Base-by-base conservation (phyloP, 73 alveolate species). In the Breviolum minutum region DNA sequence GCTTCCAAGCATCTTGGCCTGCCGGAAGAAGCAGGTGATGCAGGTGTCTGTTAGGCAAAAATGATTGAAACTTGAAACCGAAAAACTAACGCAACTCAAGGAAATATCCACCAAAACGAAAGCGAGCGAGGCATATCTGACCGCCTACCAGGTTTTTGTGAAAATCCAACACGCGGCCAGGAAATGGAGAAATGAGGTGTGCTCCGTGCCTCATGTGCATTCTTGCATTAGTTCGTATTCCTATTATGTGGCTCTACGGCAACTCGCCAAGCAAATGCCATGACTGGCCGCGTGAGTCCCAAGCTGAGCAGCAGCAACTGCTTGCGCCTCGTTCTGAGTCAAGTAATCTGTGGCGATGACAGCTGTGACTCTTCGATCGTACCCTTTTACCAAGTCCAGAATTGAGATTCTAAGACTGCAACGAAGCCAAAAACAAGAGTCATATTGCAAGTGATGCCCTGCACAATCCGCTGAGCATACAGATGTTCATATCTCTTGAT, bases 381-480 rank as follows among this genome's bases (percentile, higher is more conserved):
- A 40, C 5, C 54, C 54, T 40, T 40, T 40, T 40, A 40, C 54
- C 54, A 40, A 2, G 54, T 40, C 54, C 54, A 40, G 89, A 8
- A 10, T 11, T 19, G 19, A 20, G 66, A 88, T 64, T 83, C 70
- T 90, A 63, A 90, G 96, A 30, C 77, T 63, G n/a, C 26, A 4
- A 29, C 99, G 40, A 94, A 94, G 66, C 99, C 99, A 24, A 94
- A 94, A 30, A 94, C 92, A 40, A 94, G 94, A 19, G 99, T 94
- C 92, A 94, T 77, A 94, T 94, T 94, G 94, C 99, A 94, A 48
- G 99, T 94, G 99, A 94, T 94, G 74, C 99, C 99, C 99, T 94
- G 62, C 30, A 48, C 63, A 40, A 40, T 40, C 54, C 54, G 54
- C 54, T 40, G 54, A 3, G 54, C 54, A 40, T 40, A 40, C 54